Conservation (phyloP, 306 rosid species). For the Cicer pinnatifidum region DNA sequence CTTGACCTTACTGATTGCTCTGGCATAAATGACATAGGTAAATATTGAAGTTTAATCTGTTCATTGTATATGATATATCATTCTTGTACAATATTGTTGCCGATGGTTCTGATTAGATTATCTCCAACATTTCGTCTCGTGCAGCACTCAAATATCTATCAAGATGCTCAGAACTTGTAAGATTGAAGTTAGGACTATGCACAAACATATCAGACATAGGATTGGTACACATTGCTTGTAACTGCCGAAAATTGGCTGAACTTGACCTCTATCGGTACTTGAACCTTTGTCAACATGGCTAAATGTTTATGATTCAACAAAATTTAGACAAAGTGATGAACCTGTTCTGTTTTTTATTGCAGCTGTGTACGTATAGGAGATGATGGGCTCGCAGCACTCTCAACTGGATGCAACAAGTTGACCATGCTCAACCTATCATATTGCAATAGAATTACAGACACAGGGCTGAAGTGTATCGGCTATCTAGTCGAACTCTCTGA, state of each 20-base stretch:
- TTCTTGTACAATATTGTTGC: conserved; percentile 10
- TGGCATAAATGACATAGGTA: conserved; percentile 63
- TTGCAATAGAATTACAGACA: conserved; percentile 63
- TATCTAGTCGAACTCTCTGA: conserved; percentile 54
- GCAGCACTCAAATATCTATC: conserved; percentile 66
- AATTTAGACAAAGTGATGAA: conserved; percentile 17
- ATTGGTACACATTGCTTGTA: conserved; percentile 60
- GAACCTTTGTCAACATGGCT: conserved; percentile 15
- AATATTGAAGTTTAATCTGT: conserved; percentile 10
- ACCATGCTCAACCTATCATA: conserved; percentile 66
- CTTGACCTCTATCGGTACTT: conserved; percentile 76
- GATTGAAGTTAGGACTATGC: conserved; percentile 71
- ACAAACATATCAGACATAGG: conserved; percentile 69
- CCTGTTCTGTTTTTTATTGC: conserved; percentile 41
- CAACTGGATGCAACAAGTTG: conserved; percentile 62
- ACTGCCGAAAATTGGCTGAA: conserved; percentile 59
- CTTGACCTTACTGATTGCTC: conserved; percentile 76
- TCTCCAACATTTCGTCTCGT: conserved; percentile 11
- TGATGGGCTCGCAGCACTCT: conserved; percentile 60
- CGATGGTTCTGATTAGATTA: conserved; percentile 19
- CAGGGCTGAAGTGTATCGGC: conserved; percentile 56
- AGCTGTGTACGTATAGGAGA: conserved; percentile 67
- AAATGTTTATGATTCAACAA: conserved; percentile 7
- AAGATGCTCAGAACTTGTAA: conserved; percentile 55
- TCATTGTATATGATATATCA: neutral